Evolutionary conservation across 495 filamentous ascomycete genomes (phyloP).

Genomic region (Penicillium ucsense): DNA sequence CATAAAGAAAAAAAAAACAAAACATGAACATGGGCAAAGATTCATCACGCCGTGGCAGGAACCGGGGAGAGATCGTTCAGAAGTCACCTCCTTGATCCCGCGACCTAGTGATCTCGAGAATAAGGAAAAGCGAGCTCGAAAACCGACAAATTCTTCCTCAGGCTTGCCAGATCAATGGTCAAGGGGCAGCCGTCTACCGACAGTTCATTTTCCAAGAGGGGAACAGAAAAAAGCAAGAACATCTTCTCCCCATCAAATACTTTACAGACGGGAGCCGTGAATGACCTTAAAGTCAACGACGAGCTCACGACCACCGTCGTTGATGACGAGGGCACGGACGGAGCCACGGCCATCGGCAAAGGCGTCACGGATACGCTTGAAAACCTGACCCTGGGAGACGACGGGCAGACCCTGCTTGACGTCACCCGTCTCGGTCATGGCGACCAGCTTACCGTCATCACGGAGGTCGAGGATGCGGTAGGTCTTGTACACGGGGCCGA

Average conservation of each 20-base stretch:
- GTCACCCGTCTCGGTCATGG: slow-evolving; percentile 83
- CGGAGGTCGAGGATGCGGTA: slow-evolving; percentile 98
- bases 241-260: neutral
- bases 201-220: neutral
- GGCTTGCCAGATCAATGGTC: no score
- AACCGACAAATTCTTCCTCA: no score
- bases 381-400: slow-evolving; percentile 85
- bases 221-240: neutral
- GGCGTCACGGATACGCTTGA: slow-evolving; percentile 67
- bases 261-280: slow-evolving; percentile 64
- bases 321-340: slow-evolving; percentile 91
- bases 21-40: slow-evolving; percentile 4
- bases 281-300: slow-evolving; percentile 99
- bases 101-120: no score
- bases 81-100: no score
- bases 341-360: slow-evolving; percentile 89
- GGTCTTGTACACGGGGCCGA: slow-evolving; percentile 99
- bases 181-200: no score
- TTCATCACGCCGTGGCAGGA: slow-evolving; percentile 4
- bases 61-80: neutral
- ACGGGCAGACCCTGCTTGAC: slow-evolving; percentile 95
- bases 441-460: slow-evolving; percentile 69
- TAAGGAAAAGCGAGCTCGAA: no score
- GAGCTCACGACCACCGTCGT: slow-evolving; percentile 86
- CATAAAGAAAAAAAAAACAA: slow-evolving; percentile 5